Conservation (phyloP, 768 basidiomycete genomes). For the Lenzites betulinus region DNA sequence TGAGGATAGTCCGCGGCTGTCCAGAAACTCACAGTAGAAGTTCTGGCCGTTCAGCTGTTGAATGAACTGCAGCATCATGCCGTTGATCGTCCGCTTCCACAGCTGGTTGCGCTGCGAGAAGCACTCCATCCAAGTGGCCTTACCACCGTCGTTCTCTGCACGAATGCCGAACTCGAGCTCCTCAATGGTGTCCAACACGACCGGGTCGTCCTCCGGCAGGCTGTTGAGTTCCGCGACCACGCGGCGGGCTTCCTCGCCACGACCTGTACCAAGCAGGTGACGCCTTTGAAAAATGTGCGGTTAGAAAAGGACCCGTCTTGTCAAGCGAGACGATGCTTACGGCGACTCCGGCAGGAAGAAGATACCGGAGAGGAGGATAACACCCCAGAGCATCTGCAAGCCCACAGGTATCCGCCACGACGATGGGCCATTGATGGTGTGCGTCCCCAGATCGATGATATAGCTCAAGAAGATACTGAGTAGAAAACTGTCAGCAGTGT, state of each 20-base stretch:
- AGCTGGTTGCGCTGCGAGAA: conserved; percentile 68
- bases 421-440: conserved; percentile 53
- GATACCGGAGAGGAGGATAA: conserved; percentile 65
- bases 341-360: conserved; percentile 81
- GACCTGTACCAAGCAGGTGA: conserved; percentile 63
- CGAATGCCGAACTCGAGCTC: conserved; percentile 68
- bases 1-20: too few relatives aligned
- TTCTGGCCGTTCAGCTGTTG: conserved; percentile 83
- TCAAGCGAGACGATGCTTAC: conserved; percentile 39
- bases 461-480: conserved; percentile 75
- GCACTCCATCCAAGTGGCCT: conserved; percentile 78
- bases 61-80: conserved; percentile 84
- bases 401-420: conserved; percentile 81
- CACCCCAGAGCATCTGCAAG: conserved; percentile 70
- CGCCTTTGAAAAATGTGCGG: conserved; percentile 38
- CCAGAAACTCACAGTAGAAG: conserved; percentile 61
- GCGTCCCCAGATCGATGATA: conserved; percentile 67
- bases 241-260: conserved; percentile 52
- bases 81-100: conserved; percentile 74
- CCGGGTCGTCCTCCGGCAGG: conserved; percentile 55
- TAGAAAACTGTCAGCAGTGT: neutral
- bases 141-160: conserved; percentile 78
- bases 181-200: conserved; percentile 61
- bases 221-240: conserved; percentile 71
- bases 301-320: neutral